These are phyloP conservation scores for Populus tremula DNA, from an alignment of 345 rosid genomes.

Conservation along the genomic window DNA sequence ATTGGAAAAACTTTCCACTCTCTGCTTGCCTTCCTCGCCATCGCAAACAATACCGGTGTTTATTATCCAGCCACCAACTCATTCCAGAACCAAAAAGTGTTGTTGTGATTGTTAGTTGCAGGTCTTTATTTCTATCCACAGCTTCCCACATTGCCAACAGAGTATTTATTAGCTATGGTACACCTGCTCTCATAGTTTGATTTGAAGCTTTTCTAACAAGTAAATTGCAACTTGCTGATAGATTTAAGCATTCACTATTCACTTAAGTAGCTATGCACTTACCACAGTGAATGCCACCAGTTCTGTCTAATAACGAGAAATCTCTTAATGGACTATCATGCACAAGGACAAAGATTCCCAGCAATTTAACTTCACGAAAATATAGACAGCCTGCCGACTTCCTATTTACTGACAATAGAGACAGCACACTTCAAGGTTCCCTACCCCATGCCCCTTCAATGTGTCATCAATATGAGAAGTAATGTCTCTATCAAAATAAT, in stretches of 20 bases:
- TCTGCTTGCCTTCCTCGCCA: conserved; percentile 19
- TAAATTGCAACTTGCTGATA: not conserved
- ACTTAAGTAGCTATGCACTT: no score
- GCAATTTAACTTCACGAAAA: no score
- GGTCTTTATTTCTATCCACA: not conserved
- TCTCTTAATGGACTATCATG: not conserved
- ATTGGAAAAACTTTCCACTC: conserved; percentile 10
- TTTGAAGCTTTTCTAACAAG: not conserved
- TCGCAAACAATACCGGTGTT: not conserved
- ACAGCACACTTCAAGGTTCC: not conserved
- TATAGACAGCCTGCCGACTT: not conserved
- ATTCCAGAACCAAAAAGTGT: conserved; percentile 8
- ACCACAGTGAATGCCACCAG: no score
- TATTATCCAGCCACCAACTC: conserved; percentile 14
- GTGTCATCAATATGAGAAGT: no score
- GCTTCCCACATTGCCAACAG: not conserved
- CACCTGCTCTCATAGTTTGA: not conserved
- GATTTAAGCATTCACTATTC: no score
- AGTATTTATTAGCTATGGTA: not conserved
- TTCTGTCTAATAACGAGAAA: no score
- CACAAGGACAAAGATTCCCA: not conserved
- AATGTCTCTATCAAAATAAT: no score
- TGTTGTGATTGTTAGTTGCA: not conserved
- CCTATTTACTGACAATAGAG: not conserved
- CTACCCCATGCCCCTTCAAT: not conserved